Evolutionary conservation across 345 rosid species (phyloP).

Genomic region (Gynandropsis gynandra): DNA sequence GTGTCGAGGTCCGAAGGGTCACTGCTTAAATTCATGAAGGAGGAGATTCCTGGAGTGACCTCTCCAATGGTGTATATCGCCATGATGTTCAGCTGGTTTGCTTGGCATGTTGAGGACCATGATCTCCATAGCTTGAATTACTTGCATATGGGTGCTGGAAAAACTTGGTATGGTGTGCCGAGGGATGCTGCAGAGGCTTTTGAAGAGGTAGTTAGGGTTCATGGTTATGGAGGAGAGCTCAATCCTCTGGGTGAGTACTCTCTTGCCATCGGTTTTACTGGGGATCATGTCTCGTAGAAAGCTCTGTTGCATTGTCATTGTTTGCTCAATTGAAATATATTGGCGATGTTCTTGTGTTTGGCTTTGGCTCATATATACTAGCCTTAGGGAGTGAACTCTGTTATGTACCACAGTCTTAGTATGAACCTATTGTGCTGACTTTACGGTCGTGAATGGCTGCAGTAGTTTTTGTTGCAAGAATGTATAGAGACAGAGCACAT

Average conservation of each 20-base stretch:
- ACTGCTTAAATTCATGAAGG: conserved; percentile 89
- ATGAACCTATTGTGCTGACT: too few relatives aligned
- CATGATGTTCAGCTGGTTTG: conserved; percentile 98
- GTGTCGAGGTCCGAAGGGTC: conserved; percentile 90
- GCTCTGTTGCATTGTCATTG: too few relatives aligned
- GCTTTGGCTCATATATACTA: too few relatives aligned
- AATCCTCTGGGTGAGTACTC: conserved; percentile 82
- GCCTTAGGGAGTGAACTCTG: too few relatives aligned
- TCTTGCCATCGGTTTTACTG: background rate
- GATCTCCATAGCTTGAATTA: conserved; percentile 97
- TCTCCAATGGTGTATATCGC: conserved; percentile 97
- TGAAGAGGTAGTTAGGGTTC: conserved; percentile 93
- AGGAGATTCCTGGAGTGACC: conserved; percentile 97
- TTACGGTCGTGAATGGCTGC: too few relatives aligned
- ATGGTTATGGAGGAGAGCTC: conserved; percentile 89
- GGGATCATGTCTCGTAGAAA: too few relatives aligned
- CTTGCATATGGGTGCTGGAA: conserved; percentile 90
- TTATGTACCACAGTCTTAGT: too few relatives aligned
- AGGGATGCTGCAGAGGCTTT: conserved; percentile 85
- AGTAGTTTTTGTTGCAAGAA: too few relatives aligned
- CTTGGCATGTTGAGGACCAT: conserved; percentile 99
- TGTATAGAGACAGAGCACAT: too few relatives aligned
- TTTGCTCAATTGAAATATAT: too few relatives aligned
- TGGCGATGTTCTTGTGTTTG: too few relatives aligned
- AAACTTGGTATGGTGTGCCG: conserved; percentile 99